Evolutionary conservation across 2,329 filamentous ascomycete species (phyloP).

Genomic region (Fonsecaea pugnacius): DNA sequence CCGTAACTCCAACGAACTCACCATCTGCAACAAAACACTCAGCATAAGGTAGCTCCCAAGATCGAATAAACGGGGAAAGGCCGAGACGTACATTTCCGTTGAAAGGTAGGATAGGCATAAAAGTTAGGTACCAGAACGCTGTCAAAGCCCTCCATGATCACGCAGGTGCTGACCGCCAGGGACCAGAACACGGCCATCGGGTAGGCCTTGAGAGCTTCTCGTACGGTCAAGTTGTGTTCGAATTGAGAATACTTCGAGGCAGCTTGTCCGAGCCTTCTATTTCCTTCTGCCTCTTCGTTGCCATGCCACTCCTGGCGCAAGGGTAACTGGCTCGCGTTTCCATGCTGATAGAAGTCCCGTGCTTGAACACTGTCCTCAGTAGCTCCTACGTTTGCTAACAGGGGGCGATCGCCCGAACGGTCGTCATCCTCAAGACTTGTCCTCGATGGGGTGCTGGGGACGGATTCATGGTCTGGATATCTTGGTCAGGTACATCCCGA

Average conservation of each 20-base stretch:
- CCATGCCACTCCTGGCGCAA: background rate
- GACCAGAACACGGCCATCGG: constrained; percentile 44
- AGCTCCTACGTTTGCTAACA: constrained; percentile 14
- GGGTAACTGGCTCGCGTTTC: background rate
- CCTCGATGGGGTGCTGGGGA: constrained; percentile 13
- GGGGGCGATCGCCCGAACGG: constrained; percentile 17
- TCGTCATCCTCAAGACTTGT: constrained; percentile 19
- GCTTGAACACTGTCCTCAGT: background rate
- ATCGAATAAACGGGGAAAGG: constrained; percentile 9
- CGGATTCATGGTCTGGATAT: constrained; percentile 13
- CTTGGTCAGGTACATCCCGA: background rate
- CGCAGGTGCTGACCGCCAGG: constrained; percentile 50
- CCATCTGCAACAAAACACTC: constrained; percentile 20
- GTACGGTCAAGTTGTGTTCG: constrained; percentile 33
- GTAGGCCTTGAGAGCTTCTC: constrained; percentile 35
- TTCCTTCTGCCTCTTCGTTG: constrained; percentile 2
- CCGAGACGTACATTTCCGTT: constrained; percentile 41
- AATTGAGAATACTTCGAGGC: constrained; percentile 9
- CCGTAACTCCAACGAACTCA: constrained; percentile 29
- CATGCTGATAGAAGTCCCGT: constrained; percentile 10
- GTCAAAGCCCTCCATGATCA: constrained; percentile 55
- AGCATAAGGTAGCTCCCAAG: background rate
- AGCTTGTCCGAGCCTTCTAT: constrained; percentile 10
- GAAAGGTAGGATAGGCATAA: constrained; percentile 41
- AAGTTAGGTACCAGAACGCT: constrained; percentile 36